Evolutionary conservation across 2,329 filamentous ascomycete genomes (phyloP).

Genomic region (Ceratocystis huliohia): DNA sequence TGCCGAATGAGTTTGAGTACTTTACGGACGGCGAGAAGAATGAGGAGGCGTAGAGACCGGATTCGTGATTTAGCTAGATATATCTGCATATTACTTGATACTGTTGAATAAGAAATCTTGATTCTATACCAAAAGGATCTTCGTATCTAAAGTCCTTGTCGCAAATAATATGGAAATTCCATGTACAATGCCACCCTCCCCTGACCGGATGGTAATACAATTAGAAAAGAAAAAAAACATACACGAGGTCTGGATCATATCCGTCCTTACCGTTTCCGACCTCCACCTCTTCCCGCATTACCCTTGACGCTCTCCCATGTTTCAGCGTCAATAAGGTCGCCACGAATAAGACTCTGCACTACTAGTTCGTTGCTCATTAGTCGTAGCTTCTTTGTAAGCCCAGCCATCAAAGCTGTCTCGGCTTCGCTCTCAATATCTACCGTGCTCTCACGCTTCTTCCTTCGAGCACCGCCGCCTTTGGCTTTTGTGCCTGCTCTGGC

Average conservation of each 20-base stretch:
- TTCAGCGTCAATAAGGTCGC: slow-evolving; percentile 56
- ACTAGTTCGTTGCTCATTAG: slow-evolving; percentile 77
- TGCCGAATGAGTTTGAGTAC: slow-evolving; percentile 29
- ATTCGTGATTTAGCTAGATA: background rate
- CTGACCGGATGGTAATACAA: background rate
- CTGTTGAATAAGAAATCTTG: background rate
- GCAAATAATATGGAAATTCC: background rate
- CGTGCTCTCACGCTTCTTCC: slow-evolving; percentile 23
- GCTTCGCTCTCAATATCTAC: slow-evolving; percentile 5
- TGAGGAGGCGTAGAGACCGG: background rate
- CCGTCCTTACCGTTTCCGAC: background rate
- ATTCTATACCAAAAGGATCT: background rate
- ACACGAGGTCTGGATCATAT: slow-evolving; percentile 3
- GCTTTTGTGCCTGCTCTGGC: slow-evolving; percentile 8
- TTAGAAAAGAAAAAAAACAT: background rate
- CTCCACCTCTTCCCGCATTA: background rate
- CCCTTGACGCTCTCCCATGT: slow-evolving; percentile 27
- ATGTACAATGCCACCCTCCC: background rate
- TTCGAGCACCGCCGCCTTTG: slow-evolving; percentile 19
- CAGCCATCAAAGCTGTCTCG: background rate
- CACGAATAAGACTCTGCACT: slow-evolving; percentile 83
- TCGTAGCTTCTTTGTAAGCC: slow-evolving; percentile 40
- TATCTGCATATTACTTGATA: background rate
- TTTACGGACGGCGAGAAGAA: slow-evolving; percentile 26
- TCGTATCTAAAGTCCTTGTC: background rate